A percentile compares a stretch with the other conserved stretches of the same genome.
phyloP scores from a whole-genome alignment of 2,329 filamentous ascomycete genomes.

The Tolypocladium guangdongense region DNA sequence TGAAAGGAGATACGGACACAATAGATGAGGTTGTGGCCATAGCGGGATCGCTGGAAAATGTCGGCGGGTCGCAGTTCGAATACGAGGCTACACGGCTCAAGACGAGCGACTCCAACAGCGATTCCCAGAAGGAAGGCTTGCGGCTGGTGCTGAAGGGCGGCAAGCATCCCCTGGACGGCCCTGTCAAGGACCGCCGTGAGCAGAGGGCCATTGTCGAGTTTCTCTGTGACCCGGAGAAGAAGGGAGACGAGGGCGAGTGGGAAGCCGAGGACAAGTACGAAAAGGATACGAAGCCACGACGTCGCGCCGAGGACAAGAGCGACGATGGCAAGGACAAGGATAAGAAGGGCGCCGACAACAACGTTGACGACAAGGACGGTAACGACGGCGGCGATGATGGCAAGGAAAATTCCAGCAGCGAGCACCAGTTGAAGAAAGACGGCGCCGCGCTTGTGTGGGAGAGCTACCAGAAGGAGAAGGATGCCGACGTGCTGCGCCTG shows the following conservation, averaged over 20 bases:
- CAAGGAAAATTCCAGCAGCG: constrained; percentile 28
- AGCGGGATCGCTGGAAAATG: constrained; percentile 55
- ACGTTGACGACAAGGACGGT: constrained; percentile 27
- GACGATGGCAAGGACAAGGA: constrained; percentile 15
- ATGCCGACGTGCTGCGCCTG: constrained; percentile 55
- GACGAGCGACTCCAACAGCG: constrained; percentile 49
- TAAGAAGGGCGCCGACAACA: constrained; percentile 22
- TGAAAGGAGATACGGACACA: constrained; percentile 35
- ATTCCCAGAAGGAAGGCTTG: constrained; percentile 61
- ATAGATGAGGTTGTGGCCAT: constrained; percentile 57
- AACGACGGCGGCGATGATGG: constrained; percentile 26
- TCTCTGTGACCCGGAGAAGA: constrained; percentile 61
- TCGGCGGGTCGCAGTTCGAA: constrained; percentile 50
- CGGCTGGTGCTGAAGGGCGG: constrained; percentile 57
- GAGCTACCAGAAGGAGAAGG: constrained; percentile 53
- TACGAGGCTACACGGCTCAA: constrained; percentile 56
- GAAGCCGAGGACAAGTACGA: constrained; percentile 38
- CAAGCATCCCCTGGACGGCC: constrained; percentile 39
- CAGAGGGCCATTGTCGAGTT: constrained; percentile 80
- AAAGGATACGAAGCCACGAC: constrained; percentile 3
- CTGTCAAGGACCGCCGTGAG: constrained; percentile 34
- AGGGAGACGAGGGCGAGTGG: constrained; percentile 64
- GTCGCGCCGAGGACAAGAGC: constrained; percentile 12
- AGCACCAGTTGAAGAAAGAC: constrained; percentile 42
- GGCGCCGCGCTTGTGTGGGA: constrained; percentile 63